Base-by-base conservation (phyloP, 2,329 filamentous ascomycete genomes). In the Colletotrichum musicola region DNA sequence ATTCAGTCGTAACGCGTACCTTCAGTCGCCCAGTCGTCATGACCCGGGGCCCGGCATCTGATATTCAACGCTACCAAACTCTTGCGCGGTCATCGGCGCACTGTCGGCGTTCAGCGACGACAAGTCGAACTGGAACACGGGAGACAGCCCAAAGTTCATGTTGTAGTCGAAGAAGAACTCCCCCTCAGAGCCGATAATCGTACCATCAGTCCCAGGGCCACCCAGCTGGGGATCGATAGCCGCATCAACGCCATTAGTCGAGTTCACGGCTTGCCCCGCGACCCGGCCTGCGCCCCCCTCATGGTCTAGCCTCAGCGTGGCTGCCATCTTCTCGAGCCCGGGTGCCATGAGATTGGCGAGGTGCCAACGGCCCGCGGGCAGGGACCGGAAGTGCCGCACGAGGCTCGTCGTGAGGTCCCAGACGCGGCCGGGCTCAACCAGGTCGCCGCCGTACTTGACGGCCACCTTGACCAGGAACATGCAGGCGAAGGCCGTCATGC, bases 401-500 rank as follows among this genome's bases (percentile, higher is more conserved):
- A 83, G 76, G 30, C 76, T 77, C 0, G 75, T 76, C 0, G 79
- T 81, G 22, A 84, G 71, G 10, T 81, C 76, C 27, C 76, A 74
- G 1, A 84, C 81, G 1, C 77, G 72, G 1, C 73, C 72, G 3
- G 77, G 75, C 14, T 82, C 77, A 13, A 83, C 78, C 2, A 83
- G 76, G 4, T 78, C 76, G 6, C 77, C 78, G 0, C 76, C 73
- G 70, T 83, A 80, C 30, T 82, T 84, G 25, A 80, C 78, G 1
- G 83, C 79, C 1, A 86, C 76, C 68, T 85, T 85, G 42, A 85
- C 79, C 1, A 86, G 77, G 67, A 87, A 86, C 71, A 85, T 83
- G 72, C 83, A 85, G 1, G 85, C 84, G 65, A 86, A 86, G 0
- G 82, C 83, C 0, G 83, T 85, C 85, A 86, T 87, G 51, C 82